A percentile compares a stretch with the other conserved stretches of the same genome.
Evolutionary conservation across 768 basidiomycete genomes (phyloP).

Genomic region (Holtermanniella nyarrowii): DNA sequence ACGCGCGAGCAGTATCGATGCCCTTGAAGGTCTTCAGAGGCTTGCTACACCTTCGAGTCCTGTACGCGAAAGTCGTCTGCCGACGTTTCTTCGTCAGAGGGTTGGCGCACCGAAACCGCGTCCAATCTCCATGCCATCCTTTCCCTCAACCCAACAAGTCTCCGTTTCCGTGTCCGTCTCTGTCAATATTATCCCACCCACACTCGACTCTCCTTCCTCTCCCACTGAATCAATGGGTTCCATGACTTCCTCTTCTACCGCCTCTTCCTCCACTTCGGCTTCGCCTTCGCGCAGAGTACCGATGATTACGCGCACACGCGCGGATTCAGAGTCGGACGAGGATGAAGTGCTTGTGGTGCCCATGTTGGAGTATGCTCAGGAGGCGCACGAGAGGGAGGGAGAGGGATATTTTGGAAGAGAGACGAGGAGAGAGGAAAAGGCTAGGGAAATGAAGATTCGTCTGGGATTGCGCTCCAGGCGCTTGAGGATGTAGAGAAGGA

Average conservation of each 20-base stretch:
- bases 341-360: constrained; percentile 16
- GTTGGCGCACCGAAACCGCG: constrained; percentile 13
- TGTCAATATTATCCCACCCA: constrained; percentile 17
- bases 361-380: not conserved
- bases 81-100: constrained; percentile 23
- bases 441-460: no score
- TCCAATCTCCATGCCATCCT: constrained; percentile 13
- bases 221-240: constrained; percentile 18
- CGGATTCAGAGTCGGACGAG: constrained; percentile 6
- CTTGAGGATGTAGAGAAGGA: no score
- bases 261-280: constrained; percentile 3
- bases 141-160: not conserved
- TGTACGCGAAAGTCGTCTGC: constrained; percentile 18
- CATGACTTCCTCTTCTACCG: not conserved
- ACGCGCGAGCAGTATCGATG: constrained; percentile 12
- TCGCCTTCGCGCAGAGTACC: constrained; percentile 23
- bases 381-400: not conserved
- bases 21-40: constrained; percentile 21
- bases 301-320: constrained; percentile 34
- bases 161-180: constrained; percentile 7
- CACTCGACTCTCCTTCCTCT: constrained; percentile 12
- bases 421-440: no score
- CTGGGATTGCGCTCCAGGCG: no score
- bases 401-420: not conserved
- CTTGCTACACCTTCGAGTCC: constrained; percentile 21